phyloP scores from a whole-genome alignment of 2,329 filamentous ascomycete species.

The Penicillium thymicola region DNA sequence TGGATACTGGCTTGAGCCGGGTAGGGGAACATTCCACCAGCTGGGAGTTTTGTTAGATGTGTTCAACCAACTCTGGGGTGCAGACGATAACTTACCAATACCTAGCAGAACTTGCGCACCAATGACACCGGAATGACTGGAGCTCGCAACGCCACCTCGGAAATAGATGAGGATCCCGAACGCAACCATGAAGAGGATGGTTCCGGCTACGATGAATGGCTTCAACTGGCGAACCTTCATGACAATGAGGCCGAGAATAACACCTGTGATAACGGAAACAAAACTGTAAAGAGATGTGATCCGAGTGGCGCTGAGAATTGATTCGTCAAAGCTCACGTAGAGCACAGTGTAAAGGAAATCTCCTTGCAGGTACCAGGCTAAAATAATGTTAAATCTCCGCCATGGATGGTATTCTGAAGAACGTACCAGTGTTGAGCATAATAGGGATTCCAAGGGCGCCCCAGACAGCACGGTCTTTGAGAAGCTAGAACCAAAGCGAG shows the following conservation, averaged over 20 bases:
- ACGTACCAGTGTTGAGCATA: slow-evolving; percentile 28
- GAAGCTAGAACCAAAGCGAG: slow-evolving; percentile 33
- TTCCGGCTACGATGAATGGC: slow-evolving; percentile 61
- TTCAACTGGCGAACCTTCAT: slow-evolving; percentile 60
- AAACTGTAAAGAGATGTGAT: slow-evolving; percentile 60
- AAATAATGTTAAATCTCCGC: slow-evolving; percentile 22
- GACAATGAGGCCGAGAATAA: slow-evolving; percentile 56
- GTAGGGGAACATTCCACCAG: slow-evolving; percentile 61
- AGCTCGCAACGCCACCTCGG: slow-evolving; percentile 50
- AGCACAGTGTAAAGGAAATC: slow-evolving; percentile 64
- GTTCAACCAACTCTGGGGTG: not conserved
- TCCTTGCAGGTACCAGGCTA: slow-evolving; percentile 59
- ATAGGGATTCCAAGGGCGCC: slow-evolving; percentile 57
- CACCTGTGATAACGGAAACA: slow-evolving; percentile 56
- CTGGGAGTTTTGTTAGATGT: slow-evolving; percentile 12
- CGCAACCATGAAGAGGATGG: slow-evolving; percentile 60
- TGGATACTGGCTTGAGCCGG: slow-evolving; percentile 52
- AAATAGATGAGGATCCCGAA: slow-evolving; percentile 63
- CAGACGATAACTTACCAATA: slow-evolving; percentile 42
- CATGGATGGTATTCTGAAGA: not conserved
- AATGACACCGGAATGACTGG: slow-evolving; percentile 56
- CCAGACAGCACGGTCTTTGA: slow-evolving; percentile 65
- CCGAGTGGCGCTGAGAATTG: slow-evolving; percentile 55
- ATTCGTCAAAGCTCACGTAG: slow-evolving; percentile 60
- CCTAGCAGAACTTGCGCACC: slow-evolving; percentile 62